Evolutionary conservation across 2,329 filamentous ascomycete genomes (phyloP).

Genomic region (Colletotrichum sp.): DNA sequence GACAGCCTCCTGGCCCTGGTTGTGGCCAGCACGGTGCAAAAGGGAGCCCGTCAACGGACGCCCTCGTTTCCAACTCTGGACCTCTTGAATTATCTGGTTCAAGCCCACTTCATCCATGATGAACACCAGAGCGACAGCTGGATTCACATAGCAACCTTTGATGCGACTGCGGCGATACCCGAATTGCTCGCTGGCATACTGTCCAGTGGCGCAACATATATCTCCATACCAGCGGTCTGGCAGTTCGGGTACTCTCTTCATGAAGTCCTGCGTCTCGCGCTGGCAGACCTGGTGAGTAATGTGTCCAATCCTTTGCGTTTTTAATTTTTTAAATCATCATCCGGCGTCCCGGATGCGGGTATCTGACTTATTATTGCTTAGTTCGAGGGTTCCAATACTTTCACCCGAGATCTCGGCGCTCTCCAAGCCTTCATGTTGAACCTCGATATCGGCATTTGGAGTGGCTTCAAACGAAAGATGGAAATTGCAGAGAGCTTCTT

Average conservation of each 20-base stretch:
- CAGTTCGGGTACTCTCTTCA: conserved; percentile 46
- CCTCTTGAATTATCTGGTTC: conserved; percentile 41
- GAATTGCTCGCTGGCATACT: conserved; percentile 41
- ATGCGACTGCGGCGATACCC: conserved; percentile 37
- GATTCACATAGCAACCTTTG: conserved; percentile 41
- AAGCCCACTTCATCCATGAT: conserved; percentile 34
- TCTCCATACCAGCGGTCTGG: conserved; percentile 38
- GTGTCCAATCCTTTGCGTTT: not conserved
- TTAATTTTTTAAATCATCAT: not conserved
- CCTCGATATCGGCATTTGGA: conserved; percentile 40
- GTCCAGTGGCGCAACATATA: conserved; percentile 40
- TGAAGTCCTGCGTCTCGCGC: conserved; percentile 38
- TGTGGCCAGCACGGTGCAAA: conserved; percentile 30
- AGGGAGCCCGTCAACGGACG: conserved; percentile 30
- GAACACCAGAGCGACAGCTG: conserved; percentile 16
- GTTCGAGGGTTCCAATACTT: conserved; percentile 39
- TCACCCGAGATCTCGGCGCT: conserved; percentile 33
- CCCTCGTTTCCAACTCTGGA: conserved; percentile 44
- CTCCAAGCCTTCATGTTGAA: conserved; percentile 38
- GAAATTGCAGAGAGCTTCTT: conserved; percentile 45
- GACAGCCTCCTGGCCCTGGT: conserved; percentile 34
- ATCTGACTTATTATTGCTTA: not conserved
- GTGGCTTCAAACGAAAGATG: conserved; percentile 40
- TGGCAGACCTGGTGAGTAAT: conserved; percentile 24
- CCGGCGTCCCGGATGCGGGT: not conserved